These are phyloP conservation scores for Lodderomyces elongisporus DNA, from an alignment of 1,139 yeast species.

Conservation along the genomic window DNA sequence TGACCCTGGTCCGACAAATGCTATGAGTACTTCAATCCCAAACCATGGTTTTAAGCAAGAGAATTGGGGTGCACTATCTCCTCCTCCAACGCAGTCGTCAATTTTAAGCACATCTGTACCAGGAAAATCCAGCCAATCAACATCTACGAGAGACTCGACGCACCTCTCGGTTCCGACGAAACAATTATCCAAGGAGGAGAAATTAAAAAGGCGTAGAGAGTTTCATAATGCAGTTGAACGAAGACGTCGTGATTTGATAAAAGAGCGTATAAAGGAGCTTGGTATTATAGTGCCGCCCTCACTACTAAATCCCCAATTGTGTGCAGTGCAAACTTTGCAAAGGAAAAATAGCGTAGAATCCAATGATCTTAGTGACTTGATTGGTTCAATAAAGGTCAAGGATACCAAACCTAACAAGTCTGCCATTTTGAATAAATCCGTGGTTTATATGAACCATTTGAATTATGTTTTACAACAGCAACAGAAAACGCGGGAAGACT, in stretches of 20 bases:
- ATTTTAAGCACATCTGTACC: conserved; percentile 13
- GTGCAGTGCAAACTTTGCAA: conserved; percentile 45
- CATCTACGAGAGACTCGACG: conserved; percentile 4
- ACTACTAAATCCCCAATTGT: conserved; percentile 46
- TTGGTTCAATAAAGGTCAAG: conserved; percentile 43
- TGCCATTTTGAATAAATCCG: conserved; percentile 61
- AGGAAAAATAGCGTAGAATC: conserved; percentile 29
- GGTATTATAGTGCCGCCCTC: conserved; percentile 71
- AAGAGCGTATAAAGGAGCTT: conserved; percentile 68
- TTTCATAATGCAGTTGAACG: conserved; percentile 81
- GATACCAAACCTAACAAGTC: conserved; percentile 72
- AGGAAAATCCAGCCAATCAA: conserved; percentile 5
- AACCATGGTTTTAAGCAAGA: conserved; percentile 13
- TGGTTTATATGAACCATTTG: conserved; percentile 61
- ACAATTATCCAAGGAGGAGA: conserved; percentile 63
- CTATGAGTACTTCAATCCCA: conserved; percentile 25
- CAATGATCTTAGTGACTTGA: conserved; percentile 33
- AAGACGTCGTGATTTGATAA: conserved; percentile 71
- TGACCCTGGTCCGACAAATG: not conserved
- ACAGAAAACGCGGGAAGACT: conserved; percentile 11
- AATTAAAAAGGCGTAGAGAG: conserved; percentile 63
- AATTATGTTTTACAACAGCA: conserved; percentile 38
- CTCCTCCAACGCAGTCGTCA: conserved; percentile 17
- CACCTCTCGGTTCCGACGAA: conserved; percentile 25
- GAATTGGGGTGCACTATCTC: conserved; percentile 21